Percentiles rank a stretch among this genome's conserved stretches.
phyloP scores from a whole-genome alignment of 1,139 yeast species.

The Pichia sorboxylosa region DNA sequence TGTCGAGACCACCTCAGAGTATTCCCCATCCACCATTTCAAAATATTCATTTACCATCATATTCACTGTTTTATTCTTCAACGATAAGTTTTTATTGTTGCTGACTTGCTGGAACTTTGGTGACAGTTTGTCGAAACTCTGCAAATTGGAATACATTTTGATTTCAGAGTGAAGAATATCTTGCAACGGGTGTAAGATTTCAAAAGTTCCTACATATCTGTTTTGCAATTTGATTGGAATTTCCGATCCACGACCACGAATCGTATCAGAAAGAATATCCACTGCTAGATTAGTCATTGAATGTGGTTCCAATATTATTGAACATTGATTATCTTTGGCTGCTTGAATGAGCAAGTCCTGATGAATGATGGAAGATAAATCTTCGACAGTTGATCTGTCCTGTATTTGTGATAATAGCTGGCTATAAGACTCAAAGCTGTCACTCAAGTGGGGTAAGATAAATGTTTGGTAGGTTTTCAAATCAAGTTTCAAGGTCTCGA shows the following conservation, averaged over 20 bases:
- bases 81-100: conserved; percentile 17
- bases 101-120: neutral
- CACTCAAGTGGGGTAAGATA: conserved; percentile 1
- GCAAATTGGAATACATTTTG: conserved; percentile 25
- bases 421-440: conserved; percentile 17
- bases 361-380: conserved; percentile 39
- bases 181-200: conserved; percentile 56
- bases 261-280: conserved; percentile 63
- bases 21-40: conserved; percentile 60
- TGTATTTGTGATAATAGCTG: conserved; percentile 27
- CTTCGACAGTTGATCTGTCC: conserved; percentile 53
- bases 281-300: conserved; percentile 80
- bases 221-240: conserved; percentile 31
- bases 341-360: conserved; percentile 37
- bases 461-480: conserved; percentile 16
- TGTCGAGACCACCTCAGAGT: conserved; percentile 86
- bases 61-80: conserved; percentile 64
- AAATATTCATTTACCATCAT: conserved; percentile 72
- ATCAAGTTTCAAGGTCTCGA: conserved; percentile 5
- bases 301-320: conserved; percentile 59
- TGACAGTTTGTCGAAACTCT: conserved; percentile 12
- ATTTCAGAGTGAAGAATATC: conserved; percentile 65
- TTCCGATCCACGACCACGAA: conserved; percentile 80
- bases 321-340: conserved; percentile 36
- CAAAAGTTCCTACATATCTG: conserved; percentile 25